A percentile compares a stretch with the other conserved stretches of the same genome.
These are phyloP conservation scores for Mycena sp. DNA, from an alignment of 1,284 basidiomycete genomes.

Conservation along the genomic window DNA sequence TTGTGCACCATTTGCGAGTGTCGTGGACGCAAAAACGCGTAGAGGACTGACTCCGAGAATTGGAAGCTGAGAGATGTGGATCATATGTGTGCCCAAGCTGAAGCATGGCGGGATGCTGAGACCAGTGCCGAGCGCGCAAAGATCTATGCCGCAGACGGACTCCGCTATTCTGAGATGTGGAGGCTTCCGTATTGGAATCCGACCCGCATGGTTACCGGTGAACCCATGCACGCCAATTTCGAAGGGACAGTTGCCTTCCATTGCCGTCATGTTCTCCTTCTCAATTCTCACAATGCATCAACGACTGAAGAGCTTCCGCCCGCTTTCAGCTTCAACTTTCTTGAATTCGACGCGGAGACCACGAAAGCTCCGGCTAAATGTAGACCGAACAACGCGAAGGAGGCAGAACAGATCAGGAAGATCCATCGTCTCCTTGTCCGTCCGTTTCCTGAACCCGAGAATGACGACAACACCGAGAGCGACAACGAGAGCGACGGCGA, in stretches of 20 bases:
- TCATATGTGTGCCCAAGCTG: constrained; percentile 30
- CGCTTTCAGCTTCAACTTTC: constrained; percentile 1
- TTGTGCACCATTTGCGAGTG: constrained; percentile 41
- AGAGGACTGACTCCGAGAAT: constrained; percentile 14
- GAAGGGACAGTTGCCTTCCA: constrained; percentile 37
- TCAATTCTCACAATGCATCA: constrained; percentile 8
- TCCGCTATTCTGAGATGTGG: constrained; percentile 47
- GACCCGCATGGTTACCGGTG: constrained; percentile 39
- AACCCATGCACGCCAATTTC: constrained; percentile 45
- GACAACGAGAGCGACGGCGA: background rate
- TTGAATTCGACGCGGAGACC: background rate
- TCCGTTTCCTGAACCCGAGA: background rate
- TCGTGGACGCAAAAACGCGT: constrained; percentile 28
- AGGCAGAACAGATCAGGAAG: background rate
- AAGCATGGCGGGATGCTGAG: constrained; percentile 38
- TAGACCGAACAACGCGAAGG: background rate
- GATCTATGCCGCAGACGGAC: constrained; percentile 35
- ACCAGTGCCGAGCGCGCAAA: constrained; percentile 27
- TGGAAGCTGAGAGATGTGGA: constrained; percentile 18
- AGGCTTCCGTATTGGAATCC: constrained; percentile 50
- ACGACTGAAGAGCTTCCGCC: constrained; percentile 5
- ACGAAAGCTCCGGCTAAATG: background rate
- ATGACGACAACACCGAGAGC: background rate
- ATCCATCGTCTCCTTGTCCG: constrained; percentile 8
- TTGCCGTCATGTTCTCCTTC: constrained; percentile 26